Conservation (phyloP, 495 filamentous ascomycete genomes). For the Lentithecium fluviatile region DNA sequence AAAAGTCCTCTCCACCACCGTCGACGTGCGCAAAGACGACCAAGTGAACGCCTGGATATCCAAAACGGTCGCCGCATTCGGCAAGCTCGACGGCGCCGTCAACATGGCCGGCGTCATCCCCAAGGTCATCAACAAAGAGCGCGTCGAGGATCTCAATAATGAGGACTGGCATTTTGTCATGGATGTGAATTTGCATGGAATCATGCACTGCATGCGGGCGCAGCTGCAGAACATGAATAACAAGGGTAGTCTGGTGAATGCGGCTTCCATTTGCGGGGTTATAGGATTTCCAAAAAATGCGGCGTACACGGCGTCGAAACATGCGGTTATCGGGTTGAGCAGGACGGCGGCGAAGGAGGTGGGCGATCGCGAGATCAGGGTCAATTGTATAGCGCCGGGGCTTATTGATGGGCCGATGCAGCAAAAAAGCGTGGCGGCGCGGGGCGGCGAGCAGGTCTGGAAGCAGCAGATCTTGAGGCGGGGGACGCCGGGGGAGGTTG, state of each 20-base stretch:
- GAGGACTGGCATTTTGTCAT: slow-evolving; percentile 42
- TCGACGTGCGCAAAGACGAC: slow-evolving; percentile 26
- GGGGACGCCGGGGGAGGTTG: slow-evolving; percentile 36
- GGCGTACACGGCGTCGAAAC: slow-evolving; percentile 59
- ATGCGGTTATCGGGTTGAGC: slow-evolving; percentile 57
- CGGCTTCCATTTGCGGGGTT: slow-evolving; percentile 56
- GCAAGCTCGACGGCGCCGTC: slow-evolving; percentile 56
- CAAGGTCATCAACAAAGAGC: slow-evolving; percentile 35
- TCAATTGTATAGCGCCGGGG: slow-evolving; percentile 53
- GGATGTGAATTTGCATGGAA: slow-evolving; percentile 41
- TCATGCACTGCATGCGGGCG: slow-evolving; percentile 40
- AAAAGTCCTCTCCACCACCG: slow-evolving; percentile 18
- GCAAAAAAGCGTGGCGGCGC: slow-evolving; percentile 27
- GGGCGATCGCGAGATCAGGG: slow-evolving; percentile 54
- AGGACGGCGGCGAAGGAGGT: slow-evolving; percentile 59
- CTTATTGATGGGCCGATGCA: slow-evolving; percentile 36
- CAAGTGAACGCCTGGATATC: slow-evolving; percentile 27
- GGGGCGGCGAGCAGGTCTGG: slow-evolving; percentile 27
- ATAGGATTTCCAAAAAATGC: slow-evolving; percentile 51
- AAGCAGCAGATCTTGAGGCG: slow-evolving; percentile 24
- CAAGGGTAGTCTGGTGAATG: slow-evolving; percentile 54
- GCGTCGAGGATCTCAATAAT: slow-evolving; percentile 44
- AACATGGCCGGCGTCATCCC: slow-evolving; percentile 58
- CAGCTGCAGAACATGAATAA: slow-evolving; percentile 32
- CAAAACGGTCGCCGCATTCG: slow-evolving; percentile 35